These are phyloP conservation scores for Penicillium atrosanguineum DNA, from an alignment of 495 filamentous ascomycete genomes.

Conservation along the genomic window DNA sequence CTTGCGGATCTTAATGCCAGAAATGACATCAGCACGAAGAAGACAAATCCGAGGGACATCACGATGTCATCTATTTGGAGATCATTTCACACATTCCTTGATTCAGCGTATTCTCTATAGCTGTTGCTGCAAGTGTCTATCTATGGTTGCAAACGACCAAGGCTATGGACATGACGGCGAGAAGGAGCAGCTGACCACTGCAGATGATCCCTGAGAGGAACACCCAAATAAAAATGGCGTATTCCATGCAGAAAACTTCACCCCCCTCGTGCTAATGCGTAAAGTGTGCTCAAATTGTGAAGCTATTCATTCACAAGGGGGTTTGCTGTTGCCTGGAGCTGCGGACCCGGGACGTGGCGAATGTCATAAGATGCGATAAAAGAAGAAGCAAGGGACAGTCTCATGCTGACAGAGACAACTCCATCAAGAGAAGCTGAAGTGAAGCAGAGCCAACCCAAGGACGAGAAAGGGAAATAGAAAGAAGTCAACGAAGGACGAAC, in stretches of 20 bases:
- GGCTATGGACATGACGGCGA: background rate
- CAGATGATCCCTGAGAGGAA: background rate
- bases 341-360: background rate
- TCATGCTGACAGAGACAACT: background rate
- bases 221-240: background rate
- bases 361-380: background rate
- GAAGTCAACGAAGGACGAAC: background rate
- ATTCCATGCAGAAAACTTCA: background rate
- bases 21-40: background rate
- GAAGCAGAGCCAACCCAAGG: background rate
- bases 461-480: background rate
- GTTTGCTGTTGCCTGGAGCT: background rate
- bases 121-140: background rate
- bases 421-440: background rate
- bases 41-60: background rate
- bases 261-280: background rate
- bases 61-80: background rate
- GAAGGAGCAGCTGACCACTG: background rate
- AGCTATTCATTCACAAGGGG: background rate
- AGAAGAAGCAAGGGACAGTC: background rate
- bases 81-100: background rate
- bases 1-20: background rate
- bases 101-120: background rate
- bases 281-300: background rate
- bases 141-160: background rate